Percentiles rank a stretch among this genome's conserved stretches.
phyloP scores from a whole-genome alignment of 495 filamentous ascomycete genomes.

The Amphirosellinia nigrospora region DNA sequence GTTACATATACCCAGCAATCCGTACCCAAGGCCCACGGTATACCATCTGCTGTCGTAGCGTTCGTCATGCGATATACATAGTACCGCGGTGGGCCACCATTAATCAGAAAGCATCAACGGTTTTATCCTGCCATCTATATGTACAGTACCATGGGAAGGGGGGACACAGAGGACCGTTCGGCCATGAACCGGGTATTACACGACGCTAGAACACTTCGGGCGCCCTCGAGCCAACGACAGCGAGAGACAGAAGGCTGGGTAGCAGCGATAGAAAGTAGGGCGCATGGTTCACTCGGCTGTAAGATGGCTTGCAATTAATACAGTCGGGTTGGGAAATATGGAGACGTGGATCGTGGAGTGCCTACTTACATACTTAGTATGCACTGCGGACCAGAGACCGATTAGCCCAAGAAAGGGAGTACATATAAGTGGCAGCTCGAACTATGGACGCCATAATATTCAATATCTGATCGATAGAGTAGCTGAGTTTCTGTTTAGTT shows the following conservation, averaged over 20 bases:
- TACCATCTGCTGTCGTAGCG: not conserved
- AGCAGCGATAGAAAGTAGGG: constrained; percentile 16
- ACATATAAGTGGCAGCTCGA: too few relatives aligned
- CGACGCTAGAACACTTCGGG: constrained; percentile 9
- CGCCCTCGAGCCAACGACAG: constrained; percentile 14
- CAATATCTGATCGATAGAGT: not conserved
- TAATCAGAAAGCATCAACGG: not conserved
- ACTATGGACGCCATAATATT: too few relatives aligned
- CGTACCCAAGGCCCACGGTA: not conserved
- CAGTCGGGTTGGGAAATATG: constrained; percentile 10
- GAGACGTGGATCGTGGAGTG: constrained; percentile 8
- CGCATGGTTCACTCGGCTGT: constrained; percentile 22
- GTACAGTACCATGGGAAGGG: too few relatives aligned
- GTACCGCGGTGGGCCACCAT: not conserved
- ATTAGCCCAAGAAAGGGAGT: not conserved
- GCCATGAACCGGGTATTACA: constrained; percentile 24
- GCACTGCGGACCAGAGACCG: constrained; percentile 4
- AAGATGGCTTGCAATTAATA: constrained; percentile 14
- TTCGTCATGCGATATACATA: not conserved
- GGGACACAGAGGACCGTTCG: constrained; percentile 22
- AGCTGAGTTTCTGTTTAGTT: not conserved
- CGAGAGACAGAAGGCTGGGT: constrained; percentile 18
- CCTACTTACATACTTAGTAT: not conserved
- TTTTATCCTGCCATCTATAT: not conserved
- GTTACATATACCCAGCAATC: not conserved